These are phyloP conservation scores for Speleostelium caveatum DNA, from an alignment of 78 protist genomes.

Conservation along the genomic window DNA sequence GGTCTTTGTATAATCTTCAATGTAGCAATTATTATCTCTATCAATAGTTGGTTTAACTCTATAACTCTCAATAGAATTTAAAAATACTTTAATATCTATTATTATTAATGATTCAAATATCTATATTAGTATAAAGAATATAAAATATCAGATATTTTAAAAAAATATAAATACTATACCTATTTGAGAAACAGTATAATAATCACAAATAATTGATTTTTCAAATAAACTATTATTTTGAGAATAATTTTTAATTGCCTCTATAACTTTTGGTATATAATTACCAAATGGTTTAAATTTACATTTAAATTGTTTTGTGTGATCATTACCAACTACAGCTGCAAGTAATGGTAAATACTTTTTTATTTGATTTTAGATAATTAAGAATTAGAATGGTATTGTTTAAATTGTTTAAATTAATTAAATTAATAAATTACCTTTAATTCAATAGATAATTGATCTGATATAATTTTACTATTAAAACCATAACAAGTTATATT, in stretches of 20 bases:
- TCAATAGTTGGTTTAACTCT: too few species aligned
- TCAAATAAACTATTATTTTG: not conserved
- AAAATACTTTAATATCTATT: not conserved
- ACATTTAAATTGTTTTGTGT: not conserved
- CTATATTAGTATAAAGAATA: not conserved
- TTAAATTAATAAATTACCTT: not conserved
- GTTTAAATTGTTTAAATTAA: too few species aligned
- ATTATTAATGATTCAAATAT: too few species aligned
- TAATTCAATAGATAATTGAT: not conserved
- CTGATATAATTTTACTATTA: not conserved
- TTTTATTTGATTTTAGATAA: not conserved
- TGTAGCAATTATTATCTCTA: not conserved
- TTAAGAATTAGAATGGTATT: not conserved
- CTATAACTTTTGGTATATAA: not conserved
- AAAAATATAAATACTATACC: too few species aligned
- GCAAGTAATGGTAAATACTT: conserved; percentile 5
- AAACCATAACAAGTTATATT: not conserved
- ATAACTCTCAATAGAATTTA: not conserved
- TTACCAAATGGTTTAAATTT: not conserved
- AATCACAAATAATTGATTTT: not conserved
- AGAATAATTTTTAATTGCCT: not conserved
- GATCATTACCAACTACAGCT: conserved; percentile 7
- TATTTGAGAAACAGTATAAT: not conserved
- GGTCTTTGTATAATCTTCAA: not conserved
- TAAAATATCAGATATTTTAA: not conserved